Base-by-base conservation (phyloP, 2,329 filamentous ascomycete genomes). In the Huntiella decipiens region DNA sequence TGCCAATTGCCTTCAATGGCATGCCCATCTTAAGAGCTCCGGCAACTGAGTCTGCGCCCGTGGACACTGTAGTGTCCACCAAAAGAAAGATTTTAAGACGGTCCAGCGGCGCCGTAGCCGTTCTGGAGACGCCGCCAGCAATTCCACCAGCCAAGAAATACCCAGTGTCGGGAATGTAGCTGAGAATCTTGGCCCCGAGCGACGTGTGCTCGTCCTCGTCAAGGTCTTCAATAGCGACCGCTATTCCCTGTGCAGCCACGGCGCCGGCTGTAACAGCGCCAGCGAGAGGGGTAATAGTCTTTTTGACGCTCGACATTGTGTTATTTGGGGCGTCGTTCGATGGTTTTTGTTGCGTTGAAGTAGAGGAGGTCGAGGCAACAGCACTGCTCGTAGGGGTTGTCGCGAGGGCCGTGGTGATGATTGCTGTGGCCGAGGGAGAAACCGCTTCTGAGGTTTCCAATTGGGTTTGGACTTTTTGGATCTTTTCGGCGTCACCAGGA, bases 21-120 rank as follows among this genome's bases (percentile, higher is more conserved):
- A 76, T 72, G 28, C 84, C 85, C 48, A 76, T 70, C 58, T 82
- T 86, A 3, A 76, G 74, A 11, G 82, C 79, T 47, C 71, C 63
- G 39, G 79, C 61, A 7, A 76, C 74, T 48, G 73, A 69, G 54
- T 68, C 64, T 53, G 73, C 57, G 36, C 44, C 55, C 51, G 50
- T 44, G 56, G 40, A 51, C 13, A 43, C 46, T 49, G 68, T 70
- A 48, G 85, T 93, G 62, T 92, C 88, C 45, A 93, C 88, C 56
- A 98, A 91, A 45, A 98, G 74, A 61, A 93, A 96, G 53, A 98
- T 91, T 66, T 96, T 96, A 49, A 98, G 70, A 55, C 91, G 85
- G 66, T 98, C 91, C 62, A 98, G 78, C 50, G 91, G 91, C 50
- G 91, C 91, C 54, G 91, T 98, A 52, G 84, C 82, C 58, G 91